phyloP scores from a whole-genome alignment of 768 basidiomycete genomes.

The Porpolomopsis calyptriformis region DNA sequence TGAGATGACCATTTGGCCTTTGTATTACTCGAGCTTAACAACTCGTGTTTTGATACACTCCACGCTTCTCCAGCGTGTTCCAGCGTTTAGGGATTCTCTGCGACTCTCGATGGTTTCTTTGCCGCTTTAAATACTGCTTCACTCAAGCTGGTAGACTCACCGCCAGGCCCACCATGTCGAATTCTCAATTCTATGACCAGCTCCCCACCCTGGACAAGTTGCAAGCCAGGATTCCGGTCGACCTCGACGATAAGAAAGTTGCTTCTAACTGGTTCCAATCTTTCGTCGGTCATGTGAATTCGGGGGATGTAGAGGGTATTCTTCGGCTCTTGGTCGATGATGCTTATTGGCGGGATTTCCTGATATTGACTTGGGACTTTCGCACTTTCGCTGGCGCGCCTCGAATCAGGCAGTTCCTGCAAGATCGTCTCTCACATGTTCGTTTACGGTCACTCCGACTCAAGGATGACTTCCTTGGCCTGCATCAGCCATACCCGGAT shows the following conservation, averaged over 20 bases:
- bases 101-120: too few relatives aligned
- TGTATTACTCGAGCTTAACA: too few relatives aligned
- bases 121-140: too few relatives aligned
- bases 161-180: too few relatives aligned
- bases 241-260: constrained; percentile 15
- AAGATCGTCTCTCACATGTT: constrained; percentile 23
- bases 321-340: constrained; percentile 16
- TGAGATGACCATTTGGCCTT: too few relatives aligned
- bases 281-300: constrained; percentile 12
- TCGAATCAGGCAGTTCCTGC: constrained; percentile 30
- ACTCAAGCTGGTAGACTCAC: too few relatives aligned
- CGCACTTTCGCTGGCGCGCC: constrained; percentile 31
- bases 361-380: constrained; percentile 45
- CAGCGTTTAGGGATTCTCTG: too few relatives aligned
- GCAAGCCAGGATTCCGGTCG: neutral
- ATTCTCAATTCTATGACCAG: too few relatives aligned
- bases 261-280: constrained; percentile 22
- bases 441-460: constrained; percentile 23
- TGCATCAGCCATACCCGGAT: constrained; percentile 38
- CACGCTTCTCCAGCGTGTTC: too few relatives aligned
- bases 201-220: too few relatives aligned
- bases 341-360: constrained; percentile 41
- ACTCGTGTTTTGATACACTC: too few relatives aligned
- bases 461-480: constrained; percentile 18
- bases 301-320: constrained; percentile 11